Percentiles rank a stretch among this genome's conserved stretches.
These are phyloP conservation scores for Aspergillus sp. DNA, from an alignment of 2,329 filamentous ascomycete genomes.

Conservation along the genomic window DNA sequence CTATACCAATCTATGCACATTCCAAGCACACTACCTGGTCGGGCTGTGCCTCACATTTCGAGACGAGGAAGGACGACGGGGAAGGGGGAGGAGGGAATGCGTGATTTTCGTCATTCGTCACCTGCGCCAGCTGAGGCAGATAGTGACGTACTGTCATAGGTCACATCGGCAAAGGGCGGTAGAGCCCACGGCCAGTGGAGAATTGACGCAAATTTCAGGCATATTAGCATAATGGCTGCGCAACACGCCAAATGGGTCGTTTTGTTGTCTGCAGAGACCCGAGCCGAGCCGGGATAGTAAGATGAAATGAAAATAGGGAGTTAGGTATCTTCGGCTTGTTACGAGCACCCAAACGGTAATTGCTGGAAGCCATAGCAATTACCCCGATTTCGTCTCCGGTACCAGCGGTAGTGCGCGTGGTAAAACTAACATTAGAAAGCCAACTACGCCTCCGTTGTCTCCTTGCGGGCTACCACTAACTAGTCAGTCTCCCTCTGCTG, in stretches of 20 bases:
- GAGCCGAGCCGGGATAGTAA: conserved; percentile 1
- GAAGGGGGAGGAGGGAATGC: not conserved
- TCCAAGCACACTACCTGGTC: not conserved
- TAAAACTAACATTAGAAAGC: no score
- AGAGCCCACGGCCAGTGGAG: not conserved
- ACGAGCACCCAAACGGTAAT: no score
- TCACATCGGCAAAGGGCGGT: not conserved
- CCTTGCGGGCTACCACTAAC: no score
- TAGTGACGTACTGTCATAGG: not conserved
- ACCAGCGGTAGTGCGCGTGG: no score
- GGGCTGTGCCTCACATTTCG: not conserved
- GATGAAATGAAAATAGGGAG: not conserved
- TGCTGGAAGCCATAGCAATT: no score
- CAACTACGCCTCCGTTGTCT: no score
- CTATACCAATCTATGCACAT: not conserved
- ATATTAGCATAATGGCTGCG: not conserved
- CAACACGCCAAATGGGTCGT: not conserved
- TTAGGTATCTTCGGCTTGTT: not conserved
- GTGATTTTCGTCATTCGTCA: not conserved
- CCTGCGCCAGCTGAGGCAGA: not conserved
- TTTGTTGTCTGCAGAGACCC: not conserved
- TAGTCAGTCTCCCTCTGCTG: no score
- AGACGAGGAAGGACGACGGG: not conserved
- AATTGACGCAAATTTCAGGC: not conserved
- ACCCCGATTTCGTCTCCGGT: no score